These are phyloP conservation scores for Carpinus viminea DNA, from an alignment of 306 rosid genomes.

Conservation along the genomic window DNA sequence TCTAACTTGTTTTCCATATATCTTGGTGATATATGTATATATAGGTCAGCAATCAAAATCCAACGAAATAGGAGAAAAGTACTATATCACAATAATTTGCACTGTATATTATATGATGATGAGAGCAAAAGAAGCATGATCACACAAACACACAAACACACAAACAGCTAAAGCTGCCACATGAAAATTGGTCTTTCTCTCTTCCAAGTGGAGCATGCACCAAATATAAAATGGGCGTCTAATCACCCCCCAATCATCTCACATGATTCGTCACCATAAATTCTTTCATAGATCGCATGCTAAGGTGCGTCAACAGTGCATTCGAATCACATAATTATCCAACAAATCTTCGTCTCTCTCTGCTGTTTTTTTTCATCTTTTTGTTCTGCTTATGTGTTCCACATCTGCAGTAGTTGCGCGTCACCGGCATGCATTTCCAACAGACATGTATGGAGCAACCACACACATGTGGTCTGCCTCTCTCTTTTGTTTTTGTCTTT, in stretches of 20 bases:
- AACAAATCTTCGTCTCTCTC: neutral
- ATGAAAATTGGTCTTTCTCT: too few relatives aligned
- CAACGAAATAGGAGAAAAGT: too few relatives aligned
- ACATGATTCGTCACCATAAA: constrained; percentile 16
- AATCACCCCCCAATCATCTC: constrained; percentile 34
- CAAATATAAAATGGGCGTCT: constrained; percentile 33
- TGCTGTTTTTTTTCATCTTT: neutral
- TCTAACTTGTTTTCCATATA: too few relatives aligned
- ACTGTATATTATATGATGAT: neutral
- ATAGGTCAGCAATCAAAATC: too few relatives aligned
- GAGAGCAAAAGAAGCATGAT: neutral
- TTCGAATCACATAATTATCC: neutral
- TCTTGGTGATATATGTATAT: too few relatives aligned
- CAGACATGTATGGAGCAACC: constrained; percentile 16
- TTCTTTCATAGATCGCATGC: neutral
- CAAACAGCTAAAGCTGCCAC: neutral
- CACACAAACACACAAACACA: neutral
- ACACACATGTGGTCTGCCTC: neutral
- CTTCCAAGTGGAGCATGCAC: constrained; percentile 29
- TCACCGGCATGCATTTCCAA: neutral
- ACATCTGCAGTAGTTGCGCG: neutral
- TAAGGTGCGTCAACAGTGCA: neutral
- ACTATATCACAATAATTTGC: neutral
- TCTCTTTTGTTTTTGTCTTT: too few relatives aligned
- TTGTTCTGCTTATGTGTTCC: neutral